Percentiles rank a stretch among this genome's conserved stretches.
These are phyloP conservation scores for Candida krabiensis DNA, from an alignment of 805 yeast species.

Conservation along the genomic window DNA sequence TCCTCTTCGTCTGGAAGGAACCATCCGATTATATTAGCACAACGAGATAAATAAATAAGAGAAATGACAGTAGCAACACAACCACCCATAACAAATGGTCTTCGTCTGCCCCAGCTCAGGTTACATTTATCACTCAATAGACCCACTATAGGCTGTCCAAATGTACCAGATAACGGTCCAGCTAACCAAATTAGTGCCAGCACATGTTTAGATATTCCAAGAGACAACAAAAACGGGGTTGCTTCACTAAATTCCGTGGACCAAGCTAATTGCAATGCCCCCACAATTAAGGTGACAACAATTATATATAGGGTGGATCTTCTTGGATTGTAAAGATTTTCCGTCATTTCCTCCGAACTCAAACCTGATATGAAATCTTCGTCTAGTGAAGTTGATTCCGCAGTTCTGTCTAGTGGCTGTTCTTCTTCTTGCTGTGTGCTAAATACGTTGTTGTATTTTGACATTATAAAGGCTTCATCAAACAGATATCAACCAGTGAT, in stretches of 20 bases:
- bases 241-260: constrained; percentile 65
- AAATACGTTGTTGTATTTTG: too few relatives aligned
- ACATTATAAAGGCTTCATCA: too few relatives aligned
- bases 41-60: constrained; percentile 45
- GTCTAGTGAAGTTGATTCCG: constrained; percentile 1
- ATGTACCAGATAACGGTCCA: constrained; percentile 62
- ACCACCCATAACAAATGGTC: constrained; percentile 60
- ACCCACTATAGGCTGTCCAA: constrained; percentile 67
- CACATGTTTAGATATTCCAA: constrained; percentile 58
- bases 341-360: constrained; percentile 19
- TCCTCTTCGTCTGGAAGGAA: constrained; percentile 27
- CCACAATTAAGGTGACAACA: constrained; percentile 47
- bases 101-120: constrained; percentile 47
- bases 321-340: constrained; percentile 38
- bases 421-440: too few relatives aligned
- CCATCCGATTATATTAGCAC: constrained; percentile 39
- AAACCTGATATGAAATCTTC: constrained; percentile 2
- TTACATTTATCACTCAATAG: constrained; percentile 53
- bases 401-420: constrained; percentile 1
- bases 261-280: constrained; percentile 66
- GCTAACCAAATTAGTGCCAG: constrained; percentile 66
- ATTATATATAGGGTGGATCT: constrained; percentile 45
- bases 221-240: constrained; percentile 57
- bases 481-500: background rate
- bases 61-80: constrained; percentile 47